Conservation (phyloP, 139 green algal species). For the Micractinium sp. region DNA sequence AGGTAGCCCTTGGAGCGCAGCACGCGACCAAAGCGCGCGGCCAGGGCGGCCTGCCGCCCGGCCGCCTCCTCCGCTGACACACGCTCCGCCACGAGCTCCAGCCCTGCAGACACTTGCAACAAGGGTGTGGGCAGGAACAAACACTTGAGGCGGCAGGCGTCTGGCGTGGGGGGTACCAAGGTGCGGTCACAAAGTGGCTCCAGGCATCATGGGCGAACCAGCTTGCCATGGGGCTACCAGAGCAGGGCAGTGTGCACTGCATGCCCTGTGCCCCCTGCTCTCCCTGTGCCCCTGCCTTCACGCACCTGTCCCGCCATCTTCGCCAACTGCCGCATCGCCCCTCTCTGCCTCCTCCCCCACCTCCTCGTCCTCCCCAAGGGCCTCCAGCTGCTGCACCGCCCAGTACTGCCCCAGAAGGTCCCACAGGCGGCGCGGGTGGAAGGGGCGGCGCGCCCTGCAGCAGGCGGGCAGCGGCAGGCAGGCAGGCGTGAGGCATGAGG, state of each 20-base stretch:
- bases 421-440: conserved; percentile 78
- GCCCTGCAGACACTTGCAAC: not conserved
- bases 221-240: too few relatives aligned
- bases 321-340: not conserved
- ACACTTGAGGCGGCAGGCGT: not conserved
- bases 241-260: not conserved
- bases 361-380: conserved; percentile 26
- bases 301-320: not conserved
- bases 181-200: too few relatives aligned
- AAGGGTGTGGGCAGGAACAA: not conserved
- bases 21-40: conserved; percentile 52
- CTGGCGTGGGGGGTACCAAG: too few relatives aligned
- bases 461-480: not conserved
- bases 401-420: conserved; percentile 58
- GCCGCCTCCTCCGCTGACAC: conserved; percentile 10
- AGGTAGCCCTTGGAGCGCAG: conserved; percentile 81
- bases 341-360: not conserved
- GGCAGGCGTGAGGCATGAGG: too few relatives aligned
- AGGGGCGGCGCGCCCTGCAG: conserved; percentile 60
- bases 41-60: not conserved
- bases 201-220: too few relatives aligned
- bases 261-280: not conserved
- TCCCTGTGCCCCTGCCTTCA: not conserved
- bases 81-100: not conserved
- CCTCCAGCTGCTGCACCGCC: conserved; percentile 54